Evolutionary conservation across 2,329 filamentous ascomycete species (phyloP).

Genomic region (Colletotrichum somersetense): DNA sequence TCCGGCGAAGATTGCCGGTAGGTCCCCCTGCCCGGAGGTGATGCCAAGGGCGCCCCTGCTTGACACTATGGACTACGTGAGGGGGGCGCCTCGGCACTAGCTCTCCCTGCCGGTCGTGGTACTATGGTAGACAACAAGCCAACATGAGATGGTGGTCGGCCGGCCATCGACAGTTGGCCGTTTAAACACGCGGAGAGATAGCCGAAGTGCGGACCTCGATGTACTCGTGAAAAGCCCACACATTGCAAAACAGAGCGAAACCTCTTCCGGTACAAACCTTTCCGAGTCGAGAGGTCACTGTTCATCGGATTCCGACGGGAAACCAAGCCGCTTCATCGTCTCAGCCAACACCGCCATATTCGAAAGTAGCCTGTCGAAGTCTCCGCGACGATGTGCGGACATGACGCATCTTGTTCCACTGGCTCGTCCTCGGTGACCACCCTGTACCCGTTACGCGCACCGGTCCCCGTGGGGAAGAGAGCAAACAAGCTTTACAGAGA

Average conservation of each 20-base stretch:
- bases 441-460: slow-evolving; percentile 31
- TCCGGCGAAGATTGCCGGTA: background rate
- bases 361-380: background rate
- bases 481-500: slow-evolving; percentile 42
- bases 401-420: background rate
- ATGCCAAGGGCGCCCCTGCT: background rate
- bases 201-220: background rate
- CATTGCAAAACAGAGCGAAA: background rate
- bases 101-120: slow-evolving; percentile 4
- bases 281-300: background rate
- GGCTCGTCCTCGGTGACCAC: slow-evolving; percentile 27
- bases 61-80: background rate
- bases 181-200: background rate
- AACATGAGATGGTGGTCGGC: slow-evolving; percentile 1
- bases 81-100: slow-evolving; percentile 22
- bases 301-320: background rate
- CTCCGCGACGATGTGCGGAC: slow-evolving; percentile 23
- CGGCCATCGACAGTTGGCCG: background rate
- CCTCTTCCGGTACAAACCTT: background rate
- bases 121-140: too few species aligned
- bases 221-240: background rate
- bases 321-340: background rate
- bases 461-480: slow-evolving; percentile 33
- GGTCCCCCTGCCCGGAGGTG: background rate
- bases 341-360: background rate